phyloP scores from a whole-genome alignment of 2,329 filamentous ascomycete species.

The Aspergillus costaricaensis region DNA sequence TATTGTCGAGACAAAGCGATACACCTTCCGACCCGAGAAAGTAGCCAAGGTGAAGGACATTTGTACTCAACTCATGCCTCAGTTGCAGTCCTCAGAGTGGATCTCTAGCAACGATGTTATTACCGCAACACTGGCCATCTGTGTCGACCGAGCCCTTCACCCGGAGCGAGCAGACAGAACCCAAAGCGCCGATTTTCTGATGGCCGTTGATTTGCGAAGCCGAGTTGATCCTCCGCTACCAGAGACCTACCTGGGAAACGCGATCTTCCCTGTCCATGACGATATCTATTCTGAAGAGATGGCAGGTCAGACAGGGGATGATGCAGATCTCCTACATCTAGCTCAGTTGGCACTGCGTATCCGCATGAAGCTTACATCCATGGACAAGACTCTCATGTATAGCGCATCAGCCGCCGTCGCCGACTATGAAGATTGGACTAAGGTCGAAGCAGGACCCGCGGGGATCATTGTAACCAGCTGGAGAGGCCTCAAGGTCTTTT shows the following conservation, averaged over 20 bases:
- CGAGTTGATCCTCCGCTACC: conserved; percentile 4
- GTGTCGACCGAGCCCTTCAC: background rate
- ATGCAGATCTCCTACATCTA: background rate
- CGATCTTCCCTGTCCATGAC: background rate
- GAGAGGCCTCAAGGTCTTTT: background rate
- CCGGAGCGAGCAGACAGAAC: background rate
- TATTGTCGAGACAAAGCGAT: background rate
- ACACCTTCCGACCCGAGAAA: conserved; percentile 5
- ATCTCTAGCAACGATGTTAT: conserved; percentile 11
- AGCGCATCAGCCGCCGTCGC: conserved; percentile 3
- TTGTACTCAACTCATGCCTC: background rate
- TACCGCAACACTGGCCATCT: conserved; percentile 3
- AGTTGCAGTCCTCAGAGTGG: background rate
- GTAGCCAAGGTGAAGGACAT: background rate
- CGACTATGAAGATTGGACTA: conserved; percentile 8
- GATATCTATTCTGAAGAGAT: background rate
- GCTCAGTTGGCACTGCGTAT: background rate
- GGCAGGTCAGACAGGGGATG: background rate
- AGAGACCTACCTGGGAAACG: conserved; percentile 8
- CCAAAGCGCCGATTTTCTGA: background rate
- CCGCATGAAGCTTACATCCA: background rate
- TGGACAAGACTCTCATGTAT: conserved; percentile 2
- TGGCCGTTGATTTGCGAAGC: conserved; percentile 5
- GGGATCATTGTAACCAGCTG: background rate
- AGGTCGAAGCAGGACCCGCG: background rate